Evolutionary conservation across 495 filamentous ascomycete genomes (phyloP).

Genomic region (Penicillium chermesinum): DNA sequence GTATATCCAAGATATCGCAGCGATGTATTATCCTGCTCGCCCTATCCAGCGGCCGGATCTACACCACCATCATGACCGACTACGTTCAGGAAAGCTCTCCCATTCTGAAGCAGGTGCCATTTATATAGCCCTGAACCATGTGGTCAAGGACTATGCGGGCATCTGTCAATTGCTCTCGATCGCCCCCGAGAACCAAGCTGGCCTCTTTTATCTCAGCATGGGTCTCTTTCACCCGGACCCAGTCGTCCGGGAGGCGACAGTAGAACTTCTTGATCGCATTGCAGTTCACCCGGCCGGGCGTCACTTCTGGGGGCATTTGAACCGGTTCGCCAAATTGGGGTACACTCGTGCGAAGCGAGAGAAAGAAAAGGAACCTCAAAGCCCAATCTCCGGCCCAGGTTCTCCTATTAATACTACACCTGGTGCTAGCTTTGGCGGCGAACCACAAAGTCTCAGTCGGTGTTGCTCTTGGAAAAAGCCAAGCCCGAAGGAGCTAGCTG

Average conservation of each 20-base stretch:
- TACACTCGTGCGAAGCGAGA: conserved; percentile 66
- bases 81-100: conserved; percentile 70
- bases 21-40: conserved; percentile 48
- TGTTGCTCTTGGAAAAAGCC: conserved; percentile 32
- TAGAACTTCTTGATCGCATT: conserved; percentile 77
- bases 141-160: conserved; percentile 77
- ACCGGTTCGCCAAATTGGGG: conserved; percentile 81
- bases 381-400: conserved; percentile 15
- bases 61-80: conserved; percentile 84
- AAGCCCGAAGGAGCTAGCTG: conserved; percentile 19
- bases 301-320: conserved; percentile 86
- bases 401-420: conserved; percentile 9
- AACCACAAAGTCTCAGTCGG: conserved; percentile 37
- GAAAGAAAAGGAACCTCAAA: conserved; percentile 40
- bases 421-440: conserved; percentile 24
- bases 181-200: conserved; percentile 79
- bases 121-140: conserved; percentile 71
- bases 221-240: conserved; percentile 88
- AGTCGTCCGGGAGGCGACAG: conserved; percentile 71
- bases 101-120: conserved; percentile 68
- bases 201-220: conserved; percentile 85
- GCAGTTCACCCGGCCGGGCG: conserved; percentile 81
- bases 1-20: conserved; percentile 76
- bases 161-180: conserved; percentile 84
- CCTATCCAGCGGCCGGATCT: conserved; percentile 83